These are phyloP conservation scores for Rhodotorula sp. DNA, from an alignment of 1,284 basidiomycete genomes.

Conservation along the genomic window DNA sequence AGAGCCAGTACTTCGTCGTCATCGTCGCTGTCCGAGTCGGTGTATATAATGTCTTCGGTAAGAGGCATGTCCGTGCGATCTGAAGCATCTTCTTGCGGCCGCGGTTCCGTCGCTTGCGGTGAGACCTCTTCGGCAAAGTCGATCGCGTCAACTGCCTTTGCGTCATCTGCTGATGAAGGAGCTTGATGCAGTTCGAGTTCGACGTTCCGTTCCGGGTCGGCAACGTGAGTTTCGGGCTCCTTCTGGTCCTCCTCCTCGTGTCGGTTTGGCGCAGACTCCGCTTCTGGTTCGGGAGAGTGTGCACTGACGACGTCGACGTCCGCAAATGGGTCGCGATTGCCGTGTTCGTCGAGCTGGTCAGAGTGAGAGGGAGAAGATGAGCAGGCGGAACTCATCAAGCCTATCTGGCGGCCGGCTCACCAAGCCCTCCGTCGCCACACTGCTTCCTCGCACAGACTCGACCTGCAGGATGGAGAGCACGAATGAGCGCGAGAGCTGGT, in stretches of 20 bases:
- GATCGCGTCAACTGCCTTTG: too few species aligned
- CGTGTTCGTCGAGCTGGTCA: neutral
- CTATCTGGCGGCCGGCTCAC: neutral
- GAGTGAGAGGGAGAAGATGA: neutral
- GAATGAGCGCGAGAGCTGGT: neutral
- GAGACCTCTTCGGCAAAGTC: too few species aligned
- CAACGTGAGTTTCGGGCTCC: too few species aligned
- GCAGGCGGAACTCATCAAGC: neutral
- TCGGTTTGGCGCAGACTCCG: too few species aligned
- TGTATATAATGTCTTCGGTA: neutral
- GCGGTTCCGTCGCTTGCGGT: too few species aligned
- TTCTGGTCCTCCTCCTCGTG: too few species aligned
- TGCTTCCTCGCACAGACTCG: neutral
- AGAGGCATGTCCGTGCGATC: too few species aligned
- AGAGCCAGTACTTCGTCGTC: neutral
- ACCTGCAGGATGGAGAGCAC: neutral
- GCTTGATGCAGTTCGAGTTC: too few species aligned
- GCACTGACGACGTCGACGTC: neutral
- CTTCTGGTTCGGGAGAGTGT: neutral
- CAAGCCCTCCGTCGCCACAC: neutral
- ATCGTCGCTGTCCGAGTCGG: neutral
- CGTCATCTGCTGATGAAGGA: too few species aligned
- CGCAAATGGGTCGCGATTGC: neutral
- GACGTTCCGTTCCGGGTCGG: too few species aligned
- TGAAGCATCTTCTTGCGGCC: too few species aligned